Evolutionary conservation across 805 yeast species (phyloP), one percentile per base, ranked within the genome.

Genomic region (Nakazawaea ernobii): DNA sequence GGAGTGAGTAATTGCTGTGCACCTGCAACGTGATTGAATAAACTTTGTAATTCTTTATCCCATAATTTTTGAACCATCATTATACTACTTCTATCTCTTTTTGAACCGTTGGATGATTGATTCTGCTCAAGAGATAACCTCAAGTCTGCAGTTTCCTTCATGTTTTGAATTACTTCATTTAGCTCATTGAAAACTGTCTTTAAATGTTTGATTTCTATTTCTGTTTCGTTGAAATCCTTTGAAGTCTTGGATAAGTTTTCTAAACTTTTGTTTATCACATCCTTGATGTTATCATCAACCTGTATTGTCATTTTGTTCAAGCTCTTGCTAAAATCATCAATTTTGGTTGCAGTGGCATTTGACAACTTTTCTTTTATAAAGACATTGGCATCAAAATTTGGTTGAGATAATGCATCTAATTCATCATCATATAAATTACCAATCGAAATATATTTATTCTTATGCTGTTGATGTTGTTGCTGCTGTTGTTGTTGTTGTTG

Each of bases 1-100:
- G 86, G 79, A 17, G 89, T 85, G 35, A 90, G 71, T 50, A 75
- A 79, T 57, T 86, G 86, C 55, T 86, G 91, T 1, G 95, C 90
- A n/a, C 96, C 95, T 53, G 91, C 96, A 13, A 91, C 95, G 52
- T 85, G 88, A 55, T 80, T 80, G 62, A 84, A 89, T 44, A 90
- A 66, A 8, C 79, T 74, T 46, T 76, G 78, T 58, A 90, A 68
- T 58, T 86, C 89, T 38, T 72, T 71, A 13, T 82, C 85, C 96
- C 97, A 89, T 70, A 86, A 77, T 56, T 82, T 82, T 60, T 87
- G 92, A 44, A 90, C 67, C 46, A 86, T 78, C 45, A 84, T 56
- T 44, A 89, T 79, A 46, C 90, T 81, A 51, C 83, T 79, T 38
- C 95, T 70, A 59, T 85, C 89, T 45, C 71, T 65, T 35, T 70